Conservation (phyloP, 78 protist species). For the Dictyostelium intermedium region DNA sequence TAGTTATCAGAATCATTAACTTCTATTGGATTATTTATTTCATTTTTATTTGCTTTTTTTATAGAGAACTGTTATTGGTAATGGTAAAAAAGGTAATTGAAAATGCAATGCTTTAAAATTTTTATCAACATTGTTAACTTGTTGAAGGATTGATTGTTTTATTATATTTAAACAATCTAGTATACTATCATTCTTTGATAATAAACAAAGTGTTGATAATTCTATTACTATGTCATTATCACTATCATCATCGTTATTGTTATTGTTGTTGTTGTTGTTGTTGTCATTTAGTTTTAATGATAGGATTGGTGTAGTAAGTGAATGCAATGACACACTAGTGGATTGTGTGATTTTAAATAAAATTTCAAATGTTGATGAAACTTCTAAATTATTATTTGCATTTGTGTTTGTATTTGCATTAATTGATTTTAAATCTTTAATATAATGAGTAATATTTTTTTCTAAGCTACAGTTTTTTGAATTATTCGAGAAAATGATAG, state of each 20-base stretch:
- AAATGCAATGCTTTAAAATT: slow-evolving; percentile 14
- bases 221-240: neutral
- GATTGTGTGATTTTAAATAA: neutral
- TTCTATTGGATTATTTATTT: neutral
- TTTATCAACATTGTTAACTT: neutral
- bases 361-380: neutral
- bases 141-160: neutral
- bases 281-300: neutral
- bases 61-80: slow-evolving; percentile 29
- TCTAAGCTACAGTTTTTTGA: neutral
- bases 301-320: neutral
- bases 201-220: neutral
- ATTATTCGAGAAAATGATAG: neutral
- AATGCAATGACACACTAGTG: too few relatives aligned
- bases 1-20: neutral
- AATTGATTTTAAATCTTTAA: neutral
- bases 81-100: slow-evolving; percentile 12
- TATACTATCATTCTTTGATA: neutral
- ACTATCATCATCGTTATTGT: too few relatives aligned
- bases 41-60: neutral
- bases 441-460: neutral
- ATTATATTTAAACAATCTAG: neutral
- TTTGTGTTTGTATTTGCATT: too few relatives aligned
- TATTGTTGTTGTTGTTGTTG: too few relatives aligned
- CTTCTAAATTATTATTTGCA: neutral